A percentile compares a stretch with the other conserved stretches of the same genome.
phyloP scores from a whole-genome alignment of 169 alveolate genomes.

The Neospora caninum region DNA sequence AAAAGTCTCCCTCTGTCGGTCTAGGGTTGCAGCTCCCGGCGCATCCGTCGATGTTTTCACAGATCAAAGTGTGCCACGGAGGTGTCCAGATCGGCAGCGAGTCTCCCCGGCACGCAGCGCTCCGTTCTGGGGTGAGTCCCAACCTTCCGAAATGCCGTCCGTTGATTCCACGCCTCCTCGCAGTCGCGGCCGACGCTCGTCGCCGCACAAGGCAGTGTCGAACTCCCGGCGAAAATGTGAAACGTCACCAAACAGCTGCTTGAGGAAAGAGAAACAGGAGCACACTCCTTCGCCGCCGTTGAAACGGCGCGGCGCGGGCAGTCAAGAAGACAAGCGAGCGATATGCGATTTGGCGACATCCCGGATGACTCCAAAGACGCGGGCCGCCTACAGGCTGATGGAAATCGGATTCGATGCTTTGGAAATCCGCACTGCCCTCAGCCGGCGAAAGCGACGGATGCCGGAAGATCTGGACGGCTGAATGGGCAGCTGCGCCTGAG shows the following conservation, averaged over 20 bases:
- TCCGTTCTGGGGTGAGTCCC: neutral
- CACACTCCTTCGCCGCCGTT: neutral
- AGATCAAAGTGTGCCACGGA: no score
- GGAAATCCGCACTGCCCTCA: neutral
- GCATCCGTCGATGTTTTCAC: no score
- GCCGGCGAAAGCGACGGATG: neutral
- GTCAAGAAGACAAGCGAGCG: neutral
- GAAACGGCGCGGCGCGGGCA: neutral
- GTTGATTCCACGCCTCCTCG: neutral
- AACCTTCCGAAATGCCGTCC: neutral
- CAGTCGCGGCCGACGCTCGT: neutral
- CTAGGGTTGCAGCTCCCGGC: no score
- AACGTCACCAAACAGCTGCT: neutral
- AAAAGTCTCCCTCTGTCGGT: no score
- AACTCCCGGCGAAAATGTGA: neutral
- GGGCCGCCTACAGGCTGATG: neutral
- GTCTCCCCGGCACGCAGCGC: neutral
- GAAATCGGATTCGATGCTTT: neutral
- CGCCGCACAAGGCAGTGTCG: neutral
- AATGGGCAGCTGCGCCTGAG: neutral
- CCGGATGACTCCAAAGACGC: slow-evolving; percentile 5
- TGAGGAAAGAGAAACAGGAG: neutral
- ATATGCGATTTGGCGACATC: neutral
- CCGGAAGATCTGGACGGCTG: neutral
- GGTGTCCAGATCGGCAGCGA: neutral